These are phyloP conservation scores for Cucurbita maxima DNA, from an alignment of 306 rosid species.

Conservation along the genomic window DNA sequence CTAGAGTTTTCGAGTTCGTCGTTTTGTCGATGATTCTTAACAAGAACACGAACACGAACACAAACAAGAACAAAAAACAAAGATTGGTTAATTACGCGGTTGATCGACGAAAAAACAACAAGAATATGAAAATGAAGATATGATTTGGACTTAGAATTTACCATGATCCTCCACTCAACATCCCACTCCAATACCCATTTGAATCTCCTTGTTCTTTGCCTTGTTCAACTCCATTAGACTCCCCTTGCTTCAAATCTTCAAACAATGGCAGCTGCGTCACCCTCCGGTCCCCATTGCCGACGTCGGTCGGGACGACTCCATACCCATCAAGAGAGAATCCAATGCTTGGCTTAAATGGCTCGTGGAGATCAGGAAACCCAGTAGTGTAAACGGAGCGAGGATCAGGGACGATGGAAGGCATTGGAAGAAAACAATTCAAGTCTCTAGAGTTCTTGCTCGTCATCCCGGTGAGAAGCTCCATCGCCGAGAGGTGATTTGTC, in stretches of 20 bases:
- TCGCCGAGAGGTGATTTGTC: slow-evolving; percentile 29
- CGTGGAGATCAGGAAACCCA: slow-evolving; percentile 30
- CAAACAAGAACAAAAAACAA: no score
- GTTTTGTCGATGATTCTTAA: slow-evolving; percentile 1
- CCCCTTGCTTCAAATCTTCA: slow-evolving; percentile 43
- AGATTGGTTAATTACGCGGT: no score
- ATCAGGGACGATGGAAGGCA: slow-evolving; percentile 18
- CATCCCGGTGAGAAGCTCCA: slow-evolving; percentile 54
- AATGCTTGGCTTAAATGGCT: slow-evolving; percentile 40
- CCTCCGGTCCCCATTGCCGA: slow-evolving; percentile 22
- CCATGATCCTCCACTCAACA: slow-evolving; percentile 81
- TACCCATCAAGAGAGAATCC: slow-evolving; percentile 50
- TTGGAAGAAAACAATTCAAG: slow-evolving; percentile 40
- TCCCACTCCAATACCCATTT: slow-evolving; percentile 63
- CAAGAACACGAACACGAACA: no score
- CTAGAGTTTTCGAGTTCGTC: background rate
- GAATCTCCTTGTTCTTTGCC: slow-evolving; percentile 39
- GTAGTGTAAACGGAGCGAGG: slow-evolving; percentile 17
- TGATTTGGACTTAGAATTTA: slow-evolving; percentile 13
- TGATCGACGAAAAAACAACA: background rate
- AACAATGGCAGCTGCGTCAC: slow-evolving; percentile 34
- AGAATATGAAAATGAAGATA: background rate
- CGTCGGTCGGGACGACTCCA: slow-evolving; percentile 7
- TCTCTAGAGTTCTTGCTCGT: slow-evolving; percentile 27
- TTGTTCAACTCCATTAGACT: slow-evolving; percentile 15